Base-by-base conservation (phyloP, 805 yeast genomes). In the Yarrowia divulgata region DNA sequence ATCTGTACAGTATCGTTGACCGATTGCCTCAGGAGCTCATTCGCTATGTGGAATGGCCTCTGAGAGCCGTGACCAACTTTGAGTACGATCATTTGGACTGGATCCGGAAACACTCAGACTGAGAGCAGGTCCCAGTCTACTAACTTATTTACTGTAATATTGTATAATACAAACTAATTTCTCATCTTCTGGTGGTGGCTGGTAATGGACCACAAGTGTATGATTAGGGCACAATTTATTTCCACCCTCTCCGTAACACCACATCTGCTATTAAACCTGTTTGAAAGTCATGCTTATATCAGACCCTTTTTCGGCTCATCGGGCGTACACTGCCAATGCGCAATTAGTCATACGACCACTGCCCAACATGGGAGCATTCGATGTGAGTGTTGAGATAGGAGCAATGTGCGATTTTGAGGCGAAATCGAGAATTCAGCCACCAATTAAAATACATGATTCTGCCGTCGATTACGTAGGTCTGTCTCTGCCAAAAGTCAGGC, bases 311-410 rank as follows among this genome's bases (percentile, higher is more conserved):
- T 8, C n/a, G 6, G 23, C 42, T 14, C n/a, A 4, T 8, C 37
- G 23, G n/a, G 4, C 8, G 46, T 32, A 29, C 57, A 35, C 57
- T 34, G 42, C 57, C 8, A 34, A 52, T 52, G 57, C 57, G 42
- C 57, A 34, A 52, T 52, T 52, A 52, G 57, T 52, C 57, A 52
- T 29, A 52, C 14, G n/a, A 39, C 9, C 32, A 19, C 35, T 32
- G 54, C 55, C 55, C 55, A 49, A 49, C 55, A 49, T 34, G 34
- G 19, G 16, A 32, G 55, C 32, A 32, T 49, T 23, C 3, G 29
- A 2, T 23, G 29, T 23, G 4, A 23, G 29, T 23, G 29, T 23
- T 23, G 29, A 23, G 29, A 23, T 23, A 23, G 29, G 29, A 23
- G 29, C 29, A 23, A 23, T 23, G 29, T 23, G 29, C 29, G 29